phyloP scores from a whole-genome alignment of 495 filamentous ascomycete species.

The Neurospora hispaniola region DNA sequence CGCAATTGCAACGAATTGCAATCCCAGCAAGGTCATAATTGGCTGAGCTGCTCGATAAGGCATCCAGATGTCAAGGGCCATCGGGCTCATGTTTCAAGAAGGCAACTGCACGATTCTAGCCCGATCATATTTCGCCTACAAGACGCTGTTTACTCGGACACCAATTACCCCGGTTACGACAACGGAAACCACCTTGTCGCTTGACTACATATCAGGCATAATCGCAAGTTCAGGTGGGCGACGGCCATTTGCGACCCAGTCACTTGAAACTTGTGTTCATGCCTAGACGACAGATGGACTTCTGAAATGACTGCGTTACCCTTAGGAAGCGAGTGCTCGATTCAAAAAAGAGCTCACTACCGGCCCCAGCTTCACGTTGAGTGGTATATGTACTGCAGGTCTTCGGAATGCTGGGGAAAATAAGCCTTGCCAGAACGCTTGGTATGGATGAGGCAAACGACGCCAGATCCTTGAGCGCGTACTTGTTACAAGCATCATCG shows the following conservation, averaged over 20 bases:
- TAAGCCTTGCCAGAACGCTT: neutral
- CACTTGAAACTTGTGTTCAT: neutral
- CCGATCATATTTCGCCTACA: neutral
- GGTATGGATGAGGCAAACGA: neutral
- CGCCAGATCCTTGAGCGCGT: neutral
- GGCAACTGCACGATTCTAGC: neutral
- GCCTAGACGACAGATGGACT: neutral
- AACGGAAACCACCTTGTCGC: neutral
- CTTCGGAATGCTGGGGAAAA: neutral
- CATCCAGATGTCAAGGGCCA: neutral
- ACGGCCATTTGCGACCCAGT: neutral
- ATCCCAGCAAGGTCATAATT: neutral
- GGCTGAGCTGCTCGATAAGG: neutral
- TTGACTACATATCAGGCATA: neutral
- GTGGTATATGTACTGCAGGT: neutral
- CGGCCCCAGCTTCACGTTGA: neutral
- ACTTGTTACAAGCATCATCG: neutral
- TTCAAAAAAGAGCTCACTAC: neutral
- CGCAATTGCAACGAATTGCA: neutral
- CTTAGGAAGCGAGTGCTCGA: neutral
- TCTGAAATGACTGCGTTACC: neutral
- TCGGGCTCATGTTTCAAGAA: neutral
- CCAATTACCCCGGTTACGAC: neutral
- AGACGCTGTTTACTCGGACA: neutral
- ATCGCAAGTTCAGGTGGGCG: neutral